phyloP scores from a whole-genome alignment of 176 grass and related monocot genomes.

The Panicum miliaceum region DNA sequence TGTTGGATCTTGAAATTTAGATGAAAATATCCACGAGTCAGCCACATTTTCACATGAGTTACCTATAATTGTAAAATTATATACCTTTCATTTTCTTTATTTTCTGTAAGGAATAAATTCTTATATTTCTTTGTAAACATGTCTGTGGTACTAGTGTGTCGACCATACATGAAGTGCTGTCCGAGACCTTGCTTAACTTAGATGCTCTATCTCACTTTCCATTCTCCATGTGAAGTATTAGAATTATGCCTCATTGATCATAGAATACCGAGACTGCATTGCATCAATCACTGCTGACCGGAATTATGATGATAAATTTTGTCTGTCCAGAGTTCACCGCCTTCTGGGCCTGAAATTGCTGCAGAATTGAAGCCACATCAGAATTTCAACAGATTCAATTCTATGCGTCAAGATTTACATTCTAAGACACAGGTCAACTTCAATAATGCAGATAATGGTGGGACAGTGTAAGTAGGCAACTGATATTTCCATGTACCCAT shows the following conservation, averaged over 20 bases:
- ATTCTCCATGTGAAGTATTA: neutral
- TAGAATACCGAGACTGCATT: conserved; percentile 8
- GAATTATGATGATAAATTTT: neutral
- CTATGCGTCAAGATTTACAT: neutral
- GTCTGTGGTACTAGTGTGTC: neutral
- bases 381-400: neutral
- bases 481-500: conserved; percentile 6
- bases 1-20: neutral
- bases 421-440: neutral
- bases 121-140: neutral
- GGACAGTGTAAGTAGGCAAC: conserved; percentile 8
- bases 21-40: neutral
- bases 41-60: conserved; percentile 5
- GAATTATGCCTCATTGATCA: neutral
- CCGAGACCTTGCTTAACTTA: neutral
- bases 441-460: neutral
- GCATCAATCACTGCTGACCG: neutral
- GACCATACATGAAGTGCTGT: neutral
- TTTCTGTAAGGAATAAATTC: neutral
- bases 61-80: neutral
- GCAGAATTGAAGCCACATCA: neutral
- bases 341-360: neutral
- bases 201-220: conserved; percentile 3
- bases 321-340: conserved; percentile 5
- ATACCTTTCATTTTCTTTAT: neutral